phyloP scores from a whole-genome alignment of 2,329 filamentous ascomycete genomes.

The Fusarium coffeatum region DNA sequence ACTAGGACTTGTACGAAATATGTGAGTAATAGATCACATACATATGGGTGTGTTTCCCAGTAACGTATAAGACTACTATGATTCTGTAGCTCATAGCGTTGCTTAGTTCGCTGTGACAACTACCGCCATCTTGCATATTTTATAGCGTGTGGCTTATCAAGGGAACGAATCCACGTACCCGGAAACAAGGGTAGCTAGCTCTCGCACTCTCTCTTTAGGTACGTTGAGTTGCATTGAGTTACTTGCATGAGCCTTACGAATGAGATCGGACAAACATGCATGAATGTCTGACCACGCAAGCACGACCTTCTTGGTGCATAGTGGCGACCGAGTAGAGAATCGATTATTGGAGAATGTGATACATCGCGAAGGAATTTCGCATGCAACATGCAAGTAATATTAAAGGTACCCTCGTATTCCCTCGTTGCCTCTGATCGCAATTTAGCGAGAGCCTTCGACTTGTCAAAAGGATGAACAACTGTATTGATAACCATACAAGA shows the following conservation, averaged over 20 bases:
- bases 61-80: neutral
- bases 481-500: neutral
- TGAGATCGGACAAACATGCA: constrained; percentile 24
- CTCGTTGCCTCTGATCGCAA: neutral
- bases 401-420: neutral
- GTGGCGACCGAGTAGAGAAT: neutral
- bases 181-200: constrained; percentile 6
- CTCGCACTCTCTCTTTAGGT: neutral
- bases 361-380: constrained; percentile 16
- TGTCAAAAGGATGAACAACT: neutral
- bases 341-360: constrained; percentile 12
- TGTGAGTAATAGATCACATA: neutral
- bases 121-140: neutral
- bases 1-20: neutral
- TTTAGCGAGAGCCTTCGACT: neutral
- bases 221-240: neutral
- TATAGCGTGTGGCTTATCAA: constrained; percentile 10
- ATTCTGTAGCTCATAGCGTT: neutral
- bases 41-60: neutral
- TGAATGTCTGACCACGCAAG: constrained; percentile 10
- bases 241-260: neutral
- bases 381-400: neutral
- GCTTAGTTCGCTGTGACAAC: neutral
- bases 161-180: constrained; percentile 16
- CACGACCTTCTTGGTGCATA: neutral